A percentile compares a stretch with the other conserved stretches of the same genome.
Evolutionary conservation across 768 basidiomycete genomes (phyloP).

Genomic region (Mycena leptocephala): DNA sequence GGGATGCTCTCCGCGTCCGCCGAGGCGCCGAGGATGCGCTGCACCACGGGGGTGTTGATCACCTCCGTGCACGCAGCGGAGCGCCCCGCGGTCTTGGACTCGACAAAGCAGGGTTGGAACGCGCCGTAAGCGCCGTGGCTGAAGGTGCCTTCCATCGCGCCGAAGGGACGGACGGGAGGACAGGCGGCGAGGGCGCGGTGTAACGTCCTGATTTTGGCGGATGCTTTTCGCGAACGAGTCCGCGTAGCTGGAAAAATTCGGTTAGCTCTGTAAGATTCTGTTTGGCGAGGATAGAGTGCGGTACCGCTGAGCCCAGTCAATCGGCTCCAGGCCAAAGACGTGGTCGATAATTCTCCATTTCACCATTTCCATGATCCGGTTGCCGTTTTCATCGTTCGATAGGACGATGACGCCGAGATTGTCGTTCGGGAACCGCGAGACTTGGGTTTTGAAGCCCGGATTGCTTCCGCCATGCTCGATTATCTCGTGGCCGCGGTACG

Average conservation of each 20-base stretch:
- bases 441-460: conserved; percentile 53
- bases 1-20: conserved; percentile 32
- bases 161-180: conserved; percentile 43
- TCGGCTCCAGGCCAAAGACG: conserved; percentile 47
- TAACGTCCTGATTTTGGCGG: conserved; percentile 38
- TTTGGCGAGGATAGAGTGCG: too few relatives aligned
- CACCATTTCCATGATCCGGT: conserved; percentile 51
- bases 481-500: conserved; percentile 59
- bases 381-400: conserved; percentile 58
- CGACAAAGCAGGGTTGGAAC: conserved; percentile 52
- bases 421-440: conserved; percentile 40
- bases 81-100: not conserved
- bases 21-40: conserved; percentile 46
- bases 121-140: conserved; percentile 54
- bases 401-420: conserved; percentile 58
- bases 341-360: conserved; percentile 59
- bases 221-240: conserved; percentile 41
- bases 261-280: too few relatives aligned
- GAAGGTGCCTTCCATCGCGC: conserved; percentile 47
- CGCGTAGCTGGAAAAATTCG: conserved; percentile 44
- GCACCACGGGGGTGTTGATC: conserved; percentile 44
- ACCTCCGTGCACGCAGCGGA: conserved; percentile 40
- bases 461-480: conserved; percentile 62
- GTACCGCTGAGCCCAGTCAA: conserved; percentile 58
- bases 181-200: conserved; percentile 45